Base-by-base conservation (phyloP, 345 rosid species). In the Bruguiera gymnorhiza region DNA sequence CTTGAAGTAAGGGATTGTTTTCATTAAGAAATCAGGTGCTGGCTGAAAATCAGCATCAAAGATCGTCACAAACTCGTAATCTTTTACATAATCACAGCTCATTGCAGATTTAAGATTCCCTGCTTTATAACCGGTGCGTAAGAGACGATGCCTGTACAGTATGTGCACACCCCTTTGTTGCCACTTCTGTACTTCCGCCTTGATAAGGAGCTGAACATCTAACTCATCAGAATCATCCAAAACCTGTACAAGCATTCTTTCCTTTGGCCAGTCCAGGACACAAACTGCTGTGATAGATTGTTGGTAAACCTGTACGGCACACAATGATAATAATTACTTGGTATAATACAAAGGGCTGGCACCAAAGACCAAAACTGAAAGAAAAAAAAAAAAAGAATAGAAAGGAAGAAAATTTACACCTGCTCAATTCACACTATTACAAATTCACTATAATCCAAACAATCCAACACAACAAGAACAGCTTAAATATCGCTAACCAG, bases 11-110 rank as follows among this genome's bases (percentile, higher is more conserved):
- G 93, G 96, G 75, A 89, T 51, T 10, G 97, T 92, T 71, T 85
- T 89, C 88, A 89, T 92, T 84, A 92, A 77, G 79, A 89, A 92
- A 82, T 92, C 96, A 26, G 93, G 85, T 48, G 79, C 85, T 19
- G 97, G 97, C 84, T 89, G 97, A 79, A 92, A 92, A 86, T 91
- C 97, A 9, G 97, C 91, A 64, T 91, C 97, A 75, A 91, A 91
- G 70, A 91, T 91, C 8, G 97, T 86, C 66, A 92, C 97, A 76
- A 81, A 92, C 73, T 92, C 96, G 18, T 85, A 92, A 73, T 89
- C 88, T 73, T 89, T 86, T 1, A 92, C 92, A 69, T 92, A 92
- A 48, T 89, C 96, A 68, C 96, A 92, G 70, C 78, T 75, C 97
- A 92, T 89, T 65, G 97, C 97, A 81, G 97, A 90, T 76, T 89